These are phyloP conservation scores for Tillandsia leiboldiana DNA, from an alignment of 176 grass and related monocot species.

Conservation along the genomic window DNA sequence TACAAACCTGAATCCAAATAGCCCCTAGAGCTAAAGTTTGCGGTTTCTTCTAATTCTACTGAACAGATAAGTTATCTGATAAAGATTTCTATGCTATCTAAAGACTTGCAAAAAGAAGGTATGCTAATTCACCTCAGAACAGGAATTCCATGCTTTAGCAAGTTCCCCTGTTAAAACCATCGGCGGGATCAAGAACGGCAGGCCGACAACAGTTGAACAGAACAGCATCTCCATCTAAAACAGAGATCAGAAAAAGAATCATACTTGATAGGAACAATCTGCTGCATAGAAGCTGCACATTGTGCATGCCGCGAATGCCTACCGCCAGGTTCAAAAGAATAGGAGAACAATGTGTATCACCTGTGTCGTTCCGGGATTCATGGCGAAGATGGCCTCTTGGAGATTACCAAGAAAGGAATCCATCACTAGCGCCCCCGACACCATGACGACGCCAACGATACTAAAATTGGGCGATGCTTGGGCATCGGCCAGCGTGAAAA, in stretches of 20 bases:
- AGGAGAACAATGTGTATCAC: conserved; percentile 19
- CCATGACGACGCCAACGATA: conserved; percentile 71
- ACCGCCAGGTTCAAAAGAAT: background rate
- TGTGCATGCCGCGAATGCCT: background rate
- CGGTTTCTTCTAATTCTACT: too few relatives aligned
- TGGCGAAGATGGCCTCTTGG: conserved; percentile 86
- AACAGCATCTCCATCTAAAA: conserved; percentile 90
- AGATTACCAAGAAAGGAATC: conserved; percentile 87
- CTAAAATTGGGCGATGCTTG: conserved; percentile 87
- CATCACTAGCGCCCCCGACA: conserved; percentile 67
- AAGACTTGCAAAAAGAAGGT: background rate
- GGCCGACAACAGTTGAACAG: conserved; percentile 82
- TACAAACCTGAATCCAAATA: too few relatives aligned
- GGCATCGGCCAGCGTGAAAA: conserved; percentile 78
- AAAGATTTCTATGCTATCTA: background rate
- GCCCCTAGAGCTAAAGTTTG: too few relatives aligned
- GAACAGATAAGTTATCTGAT: too few relatives aligned
- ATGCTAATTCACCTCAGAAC: conserved; percentile 38
- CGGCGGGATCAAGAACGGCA: conserved; percentile 65
- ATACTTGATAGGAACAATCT: background rate
- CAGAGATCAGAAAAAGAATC: background rate
- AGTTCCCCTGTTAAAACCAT: conserved; percentile 89
- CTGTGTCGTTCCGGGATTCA: conserved; percentile 79
- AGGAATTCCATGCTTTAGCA: conserved; percentile 63
- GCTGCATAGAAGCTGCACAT: background rate